Conservation (phyloP, 352 stramenopile species). For the Phytopythium litorale region DNA sequence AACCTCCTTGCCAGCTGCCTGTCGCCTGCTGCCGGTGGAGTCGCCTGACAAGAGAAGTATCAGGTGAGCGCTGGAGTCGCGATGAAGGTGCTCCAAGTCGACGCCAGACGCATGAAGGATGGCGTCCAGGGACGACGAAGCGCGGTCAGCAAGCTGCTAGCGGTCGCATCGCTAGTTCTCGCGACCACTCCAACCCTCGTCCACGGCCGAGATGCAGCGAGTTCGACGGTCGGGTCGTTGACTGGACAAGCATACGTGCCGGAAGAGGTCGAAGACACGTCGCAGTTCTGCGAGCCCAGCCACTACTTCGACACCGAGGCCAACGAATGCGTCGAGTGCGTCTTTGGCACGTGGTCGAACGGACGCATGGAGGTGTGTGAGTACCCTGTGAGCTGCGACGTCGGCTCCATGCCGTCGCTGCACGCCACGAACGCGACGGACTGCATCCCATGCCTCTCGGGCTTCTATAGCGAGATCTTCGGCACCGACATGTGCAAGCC, state of each 20-base stretch:
- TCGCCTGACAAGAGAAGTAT: not conserved
- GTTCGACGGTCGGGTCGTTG: not conserved
- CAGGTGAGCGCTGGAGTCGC: not conserved
- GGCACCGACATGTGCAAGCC: conserved; percentile 42
- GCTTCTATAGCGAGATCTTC: conserved; percentile 32
- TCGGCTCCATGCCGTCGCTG: conserved; percentile 23
- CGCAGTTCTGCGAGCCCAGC: conserved; percentile 28
- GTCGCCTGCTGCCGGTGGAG: not conserved
- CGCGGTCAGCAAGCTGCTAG: not conserved
- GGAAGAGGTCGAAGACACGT: conserved; percentile 1
- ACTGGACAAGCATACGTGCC: not conserved
- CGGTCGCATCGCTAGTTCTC: not conserved
- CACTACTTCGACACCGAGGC: conserved; percentile 31
- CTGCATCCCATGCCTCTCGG: conserved; percentile 25
- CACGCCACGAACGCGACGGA: conserved; percentile 20
- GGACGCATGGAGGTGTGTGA: conserved; percentile 34
- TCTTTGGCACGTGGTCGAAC: conserved; percentile 42
- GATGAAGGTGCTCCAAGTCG: not conserved
- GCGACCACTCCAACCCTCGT: not conserved
- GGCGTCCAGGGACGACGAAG: not conserved
- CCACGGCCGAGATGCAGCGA: not conserved
- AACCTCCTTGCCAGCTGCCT: not conserved
- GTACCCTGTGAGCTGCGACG: conserved; percentile 27
- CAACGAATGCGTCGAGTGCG: conserved; percentile 24
- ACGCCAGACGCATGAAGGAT: not conserved